Conservation (phyloP, 2,329 filamentous ascomycete genomes). For the Fusarium nygamai region DNA sequence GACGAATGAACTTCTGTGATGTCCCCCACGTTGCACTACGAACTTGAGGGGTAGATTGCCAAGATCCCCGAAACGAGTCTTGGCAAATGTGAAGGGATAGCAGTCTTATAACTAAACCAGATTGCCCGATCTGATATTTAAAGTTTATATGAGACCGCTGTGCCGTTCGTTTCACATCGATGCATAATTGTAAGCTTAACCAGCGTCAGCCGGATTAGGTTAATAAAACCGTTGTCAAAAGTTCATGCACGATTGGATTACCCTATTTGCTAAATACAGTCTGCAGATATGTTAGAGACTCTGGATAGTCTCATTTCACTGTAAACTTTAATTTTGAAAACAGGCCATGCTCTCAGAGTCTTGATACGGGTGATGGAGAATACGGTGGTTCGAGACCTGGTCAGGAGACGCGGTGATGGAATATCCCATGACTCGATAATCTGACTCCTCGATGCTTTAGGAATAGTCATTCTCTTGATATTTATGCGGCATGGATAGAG, state of each 20-base stretch:
- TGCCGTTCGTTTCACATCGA: not conserved
- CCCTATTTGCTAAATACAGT: accelerated
- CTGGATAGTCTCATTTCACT: accelerated
- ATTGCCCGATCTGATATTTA: not conserved
- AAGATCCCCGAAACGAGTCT: not conserved
- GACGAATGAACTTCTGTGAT: accelerated
- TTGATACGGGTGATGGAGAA: not conserved
- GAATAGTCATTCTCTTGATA: accelerated
- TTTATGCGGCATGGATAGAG: not conserved
- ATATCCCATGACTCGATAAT: not conserved
- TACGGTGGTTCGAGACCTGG: too few species aligned
- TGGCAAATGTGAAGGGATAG: not conserved
- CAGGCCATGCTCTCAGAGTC: too few species aligned
- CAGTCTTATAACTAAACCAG: not conserved
- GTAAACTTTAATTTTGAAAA: not conserved
- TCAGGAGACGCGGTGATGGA: not conserved
- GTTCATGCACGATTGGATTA: not conserved
- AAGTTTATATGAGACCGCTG: not conserved
- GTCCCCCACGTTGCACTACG: accelerated
- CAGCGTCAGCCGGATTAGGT: not conserved
- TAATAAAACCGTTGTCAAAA: not conserved
- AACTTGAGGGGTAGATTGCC: not conserved
- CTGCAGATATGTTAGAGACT: accelerated
- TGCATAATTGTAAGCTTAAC: not conserved
- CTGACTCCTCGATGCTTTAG: not conserved